These are phyloP conservation scores for Pascua guehoae DNA, from an alignment of 1,284 basidiomycete genomes.

Conservation along the genomic window DNA sequence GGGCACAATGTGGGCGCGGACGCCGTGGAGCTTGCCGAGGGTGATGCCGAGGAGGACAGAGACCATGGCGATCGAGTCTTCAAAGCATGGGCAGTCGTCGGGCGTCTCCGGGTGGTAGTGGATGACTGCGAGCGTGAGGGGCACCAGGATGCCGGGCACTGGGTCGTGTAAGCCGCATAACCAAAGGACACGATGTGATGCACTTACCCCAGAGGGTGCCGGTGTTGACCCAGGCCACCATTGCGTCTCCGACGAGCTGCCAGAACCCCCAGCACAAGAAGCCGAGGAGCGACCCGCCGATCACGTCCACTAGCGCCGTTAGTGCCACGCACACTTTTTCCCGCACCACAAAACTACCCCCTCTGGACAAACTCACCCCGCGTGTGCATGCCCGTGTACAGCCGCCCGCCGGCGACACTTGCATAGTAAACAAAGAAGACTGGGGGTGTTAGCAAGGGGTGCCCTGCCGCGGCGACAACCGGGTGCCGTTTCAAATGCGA, in stretches of 20 bases:
- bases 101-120: constrained; percentile 88
- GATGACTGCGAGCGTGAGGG: constrained; percentile 66
- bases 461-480: background rate
- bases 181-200: background rate
- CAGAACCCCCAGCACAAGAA: constrained; percentile 62
- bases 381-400: constrained; percentile 93
- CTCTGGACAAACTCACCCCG: too few species aligned
- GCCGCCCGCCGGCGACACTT: constrained; percentile 79
- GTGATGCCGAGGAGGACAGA: constrained; percentile 77
- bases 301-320: constrained; percentile 59
- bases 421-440: constrained; percentile 63
- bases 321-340: background rate
- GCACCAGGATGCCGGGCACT: constrained; percentile 68
- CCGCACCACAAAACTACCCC: constrained; percentile 23
- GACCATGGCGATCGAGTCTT: constrained; percentile 90
- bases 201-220: constrained; percentile 57
- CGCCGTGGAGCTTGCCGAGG: constrained; percentile 62
- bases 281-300: constrained; percentile 64
- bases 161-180: background rate
- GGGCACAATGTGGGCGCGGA: constrained; percentile 4
- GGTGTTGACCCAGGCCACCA: constrained; percentile 52
- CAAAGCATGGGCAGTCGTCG: constrained; percentile 96
- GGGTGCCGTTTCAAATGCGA: too few species aligned
- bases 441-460: constrained; percentile 6
- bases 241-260: constrained; percentile 40